These are phyloP conservation scores for Ulota crispa DNA, from an alignment of 225 moss, liverwort and hornwort genomes.

Conservation along the genomic window DNA sequence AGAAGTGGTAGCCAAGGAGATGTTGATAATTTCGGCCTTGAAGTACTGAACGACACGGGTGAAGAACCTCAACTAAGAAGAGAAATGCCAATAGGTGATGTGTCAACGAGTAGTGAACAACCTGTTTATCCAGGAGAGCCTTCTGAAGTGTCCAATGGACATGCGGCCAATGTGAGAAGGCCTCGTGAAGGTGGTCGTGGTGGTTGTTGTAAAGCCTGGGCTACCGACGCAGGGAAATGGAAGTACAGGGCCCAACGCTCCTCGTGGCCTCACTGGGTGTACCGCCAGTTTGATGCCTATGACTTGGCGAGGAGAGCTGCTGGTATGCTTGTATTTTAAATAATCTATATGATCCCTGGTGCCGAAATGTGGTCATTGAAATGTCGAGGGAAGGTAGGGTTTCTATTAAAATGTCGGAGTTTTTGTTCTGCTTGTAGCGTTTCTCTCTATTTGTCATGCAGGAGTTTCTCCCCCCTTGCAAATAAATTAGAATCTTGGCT, in stretches of 20 bases:
- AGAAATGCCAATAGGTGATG: constrained; percentile 23
- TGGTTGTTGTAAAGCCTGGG: constrained; percentile 79
- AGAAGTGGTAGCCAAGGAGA: constrained; percentile 25
- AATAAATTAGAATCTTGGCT: not conserved
- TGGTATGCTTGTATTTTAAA: constrained; percentile 37
- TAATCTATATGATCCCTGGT: not conserved
- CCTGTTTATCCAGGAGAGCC: constrained; percentile 49
- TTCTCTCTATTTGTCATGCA: not conserved
- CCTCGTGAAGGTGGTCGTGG: constrained; percentile 62
- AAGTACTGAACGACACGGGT: constrained; percentile 31
- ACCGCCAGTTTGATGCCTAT: constrained; percentile 82
- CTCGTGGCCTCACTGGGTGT: constrained; percentile 89
- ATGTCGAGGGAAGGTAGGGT: not conserved
- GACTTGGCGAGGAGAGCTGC: constrained; percentile 84
- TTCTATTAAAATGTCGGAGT: not conserved
- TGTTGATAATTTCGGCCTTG: constrained; percentile 33
- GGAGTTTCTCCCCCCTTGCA: not conserved
- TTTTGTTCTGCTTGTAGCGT: not conserved
- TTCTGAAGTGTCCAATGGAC: constrained; percentile 38
- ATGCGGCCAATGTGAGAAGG: constrained; percentile 31
- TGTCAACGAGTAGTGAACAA: constrained; percentile 22
- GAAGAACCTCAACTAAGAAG: constrained; percentile 30
- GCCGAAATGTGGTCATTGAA: not conserved
- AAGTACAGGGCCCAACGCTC: constrained; percentile 62
- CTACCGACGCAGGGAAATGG: constrained; percentile 76